Percentiles rank a stretch among this genome's conserved stretches.
Conservation (phyloP, 768 basidiomycete species). For the Gloeostereum incarnatum region DNA sequence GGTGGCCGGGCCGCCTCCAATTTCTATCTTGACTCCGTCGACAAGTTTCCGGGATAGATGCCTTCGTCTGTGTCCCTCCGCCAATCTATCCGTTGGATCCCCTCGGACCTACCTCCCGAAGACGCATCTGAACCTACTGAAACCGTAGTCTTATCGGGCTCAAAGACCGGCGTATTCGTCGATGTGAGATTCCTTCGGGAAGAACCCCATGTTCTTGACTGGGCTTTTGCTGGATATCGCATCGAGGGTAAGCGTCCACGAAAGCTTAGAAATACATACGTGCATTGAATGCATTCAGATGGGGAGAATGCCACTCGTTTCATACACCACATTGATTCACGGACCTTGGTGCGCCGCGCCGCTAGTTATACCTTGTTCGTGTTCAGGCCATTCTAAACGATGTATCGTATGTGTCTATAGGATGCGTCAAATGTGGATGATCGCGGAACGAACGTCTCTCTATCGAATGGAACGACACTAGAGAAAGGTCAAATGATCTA, state of each 20-base stretch:
- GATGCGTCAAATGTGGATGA: conserved; percentile 14
- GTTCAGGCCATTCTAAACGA: background rate
- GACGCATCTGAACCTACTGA: conserved; percentile 22
- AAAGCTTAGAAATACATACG: background rate
- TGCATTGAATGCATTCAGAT: background rate
- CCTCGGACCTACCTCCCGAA: too few species aligned
- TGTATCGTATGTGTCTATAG: too few species aligned
- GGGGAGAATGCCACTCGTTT: conserved; percentile 14
- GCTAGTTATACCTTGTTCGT: background rate
- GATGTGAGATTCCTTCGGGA: conserved; percentile 26
- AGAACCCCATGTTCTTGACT: conserved; percentile 19
- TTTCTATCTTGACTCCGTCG: too few species aligned
- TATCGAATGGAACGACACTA: conserved; percentile 19
- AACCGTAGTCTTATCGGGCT: conserved; percentile 23
- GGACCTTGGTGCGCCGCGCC: conserved; percentile 13
- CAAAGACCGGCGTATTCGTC: conserved; percentile 19
- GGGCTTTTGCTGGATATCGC: conserved; percentile 29
- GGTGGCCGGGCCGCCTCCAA: too few species aligned
- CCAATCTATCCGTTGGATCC: conserved; percentile 25
- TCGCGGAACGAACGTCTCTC: conserved; percentile 14
- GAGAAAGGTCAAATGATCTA: conserved; percentile 25
- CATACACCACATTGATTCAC: conserved; percentile 22
- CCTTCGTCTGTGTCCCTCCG: conserved; percentile 3
- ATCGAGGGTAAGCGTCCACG: conserved; percentile 3
- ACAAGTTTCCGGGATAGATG: too few species aligned